These are phyloP conservation scores for Amauroascus niger DNA, from an alignment of 2,329 filamentous ascomycete genomes.

Conservation along the genomic window DNA sequence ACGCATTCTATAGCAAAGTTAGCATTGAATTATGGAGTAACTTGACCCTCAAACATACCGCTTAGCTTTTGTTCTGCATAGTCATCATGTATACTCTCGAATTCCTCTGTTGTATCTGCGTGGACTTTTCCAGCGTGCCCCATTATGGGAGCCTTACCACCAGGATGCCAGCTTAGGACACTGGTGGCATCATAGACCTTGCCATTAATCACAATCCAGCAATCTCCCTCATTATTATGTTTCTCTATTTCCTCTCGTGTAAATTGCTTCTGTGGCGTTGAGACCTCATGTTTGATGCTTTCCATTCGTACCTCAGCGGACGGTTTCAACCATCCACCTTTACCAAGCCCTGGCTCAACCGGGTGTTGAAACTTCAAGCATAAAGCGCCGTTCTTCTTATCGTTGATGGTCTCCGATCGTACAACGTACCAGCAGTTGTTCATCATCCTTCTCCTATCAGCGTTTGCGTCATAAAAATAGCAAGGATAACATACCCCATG, in stretches of 20 bases:
- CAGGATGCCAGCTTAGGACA: conserved; percentile 43
- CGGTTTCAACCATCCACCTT: conserved; percentile 45
- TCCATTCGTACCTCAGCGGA: conserved; percentile 40
- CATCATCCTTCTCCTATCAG: conserved; percentile 39
- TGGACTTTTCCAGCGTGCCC: conserved; percentile 44
- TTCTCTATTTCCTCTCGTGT: conserved; percentile 47
- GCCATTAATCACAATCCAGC: conserved; percentile 46
- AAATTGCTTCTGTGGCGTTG: conserved; percentile 43
- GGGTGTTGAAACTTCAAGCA: conserved; percentile 42
- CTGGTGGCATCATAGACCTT: conserved; percentile 45
- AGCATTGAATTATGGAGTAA: neutral
- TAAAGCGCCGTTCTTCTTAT: conserved; percentile 25
- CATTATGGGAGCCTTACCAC: conserved; percentile 41
- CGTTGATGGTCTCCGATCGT: conserved; percentile 32
- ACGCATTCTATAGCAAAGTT: conserved; percentile 36
- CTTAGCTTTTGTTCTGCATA: conserved; percentile 44
- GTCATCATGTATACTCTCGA: conserved; percentile 44
- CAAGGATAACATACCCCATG: conserved; percentile 28
- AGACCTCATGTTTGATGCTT: conserved; percentile 37
- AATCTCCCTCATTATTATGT: conserved; percentile 41
- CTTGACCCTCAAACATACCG: conserved; percentile 21
- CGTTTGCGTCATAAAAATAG: neutral
- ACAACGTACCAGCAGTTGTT: conserved; percentile 46
- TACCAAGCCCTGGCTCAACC: conserved; percentile 35
- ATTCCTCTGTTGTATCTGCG: conserved; percentile 42